Evolutionary conservation across 805 yeast genomes (phyloP).

Genomic region (Candida saitoana): DNA sequence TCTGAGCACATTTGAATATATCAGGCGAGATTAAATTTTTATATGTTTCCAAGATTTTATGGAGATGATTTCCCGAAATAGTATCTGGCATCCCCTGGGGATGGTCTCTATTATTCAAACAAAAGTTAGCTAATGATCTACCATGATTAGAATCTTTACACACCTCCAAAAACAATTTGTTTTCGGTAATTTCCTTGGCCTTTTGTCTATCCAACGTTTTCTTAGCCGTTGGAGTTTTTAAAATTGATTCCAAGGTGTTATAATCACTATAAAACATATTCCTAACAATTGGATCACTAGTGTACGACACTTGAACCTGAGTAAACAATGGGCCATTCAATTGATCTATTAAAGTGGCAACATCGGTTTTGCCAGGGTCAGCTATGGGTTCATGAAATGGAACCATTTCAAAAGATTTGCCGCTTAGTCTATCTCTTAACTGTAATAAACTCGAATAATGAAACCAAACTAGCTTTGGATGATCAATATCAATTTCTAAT

Average conservation of each 20-base stretch:
- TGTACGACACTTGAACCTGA: constrained; percentile 3
- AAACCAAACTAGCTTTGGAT: constrained; percentile 12
- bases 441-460: constrained; percentile 13
- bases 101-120: constrained; percentile 19
- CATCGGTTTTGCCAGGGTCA: background rate
- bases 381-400: background rate
- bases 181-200: constrained; percentile 33
- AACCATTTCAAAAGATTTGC: background rate
- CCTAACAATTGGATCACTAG: constrained; percentile 3
- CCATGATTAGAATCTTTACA: constrained; percentile 44
- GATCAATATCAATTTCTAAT: constrained; percentile 1
- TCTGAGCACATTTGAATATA: constrained; percentile 19
- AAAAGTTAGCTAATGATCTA: constrained; percentile 18
- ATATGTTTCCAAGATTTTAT: constrained; percentile 12
- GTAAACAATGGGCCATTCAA: constrained; percentile 6
- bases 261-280: constrained; percentile 2
- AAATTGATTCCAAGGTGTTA: constrained; percentile 4
- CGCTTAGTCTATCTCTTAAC: constrained; percentile 11
- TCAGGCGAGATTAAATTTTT: constrained; percentile 15
- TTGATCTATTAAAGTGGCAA: background rate
- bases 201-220: constrained; percentile 37
- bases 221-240: constrained; percentile 35
- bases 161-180: constrained; percentile 45
- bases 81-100: constrained; percentile 7
- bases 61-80: constrained; percentile 9